Base-by-base conservation (phyloP, 352 stramenopile species). In the Nothophytophthora sp. region DNA sequence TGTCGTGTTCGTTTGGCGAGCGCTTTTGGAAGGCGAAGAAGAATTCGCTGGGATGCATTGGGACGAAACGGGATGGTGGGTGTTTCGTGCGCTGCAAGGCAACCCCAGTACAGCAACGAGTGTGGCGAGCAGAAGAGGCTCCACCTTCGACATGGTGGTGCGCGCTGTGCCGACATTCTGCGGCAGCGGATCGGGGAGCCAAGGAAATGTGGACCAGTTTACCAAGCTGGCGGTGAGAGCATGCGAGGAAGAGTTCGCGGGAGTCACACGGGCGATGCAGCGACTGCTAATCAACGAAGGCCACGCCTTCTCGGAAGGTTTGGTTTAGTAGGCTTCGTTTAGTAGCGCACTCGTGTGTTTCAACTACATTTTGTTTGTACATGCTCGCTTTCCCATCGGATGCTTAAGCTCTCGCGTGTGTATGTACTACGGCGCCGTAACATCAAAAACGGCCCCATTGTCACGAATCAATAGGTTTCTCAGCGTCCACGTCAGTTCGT, bases 1-100 rank as follows among this genome's bases (percentile, higher is more conserved):
- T 2, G 60, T 76, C 60, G 75, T 81, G 38, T 16, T 83, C 4
- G 69, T 83, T 11, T 86, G 75, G 75, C 65, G 69, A 24, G 54
- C 37, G 4, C 51, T 76, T 16, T 68, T 47, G 3, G 62, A 81
- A 24, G 62, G 60, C 5, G 67, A 72, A 19, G 45, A 62, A 3
- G 44, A 51, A 16, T 60, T 70, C 16, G 63, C 66, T 20, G 65
- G 56, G 1, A 44, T 79, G 56, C 73, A 70, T 43, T 81, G 66
- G 46, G 71, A 82, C 37, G 71, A 86, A 23, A 86, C 71, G 0
- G 74, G 74, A 10, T 86, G 74, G 74, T 34, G 34, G 23, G 49
- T 68, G 8, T 29, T 68, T 5, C 53, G 58, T 22, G 20, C 36
- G 0, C 29, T 55, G 10, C 11, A 29, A 8, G 20, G 32, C 11